Evolutionary conservation across 2,329 filamentous ascomycete genomes (phyloP).

Genomic region (Chaetomiaceae sp.): DNA sequence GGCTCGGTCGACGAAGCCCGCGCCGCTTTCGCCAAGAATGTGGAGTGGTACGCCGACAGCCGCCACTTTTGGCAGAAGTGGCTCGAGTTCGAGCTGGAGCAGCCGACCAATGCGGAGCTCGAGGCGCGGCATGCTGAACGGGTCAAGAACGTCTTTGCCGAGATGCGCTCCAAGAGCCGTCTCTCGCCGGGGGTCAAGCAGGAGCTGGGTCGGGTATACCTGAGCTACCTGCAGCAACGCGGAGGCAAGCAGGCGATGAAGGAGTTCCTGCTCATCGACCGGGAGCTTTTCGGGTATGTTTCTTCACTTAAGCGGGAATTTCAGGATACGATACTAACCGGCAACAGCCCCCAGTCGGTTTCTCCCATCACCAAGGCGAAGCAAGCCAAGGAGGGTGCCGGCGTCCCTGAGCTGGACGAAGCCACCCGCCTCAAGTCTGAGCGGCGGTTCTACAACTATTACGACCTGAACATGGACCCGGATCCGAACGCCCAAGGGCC

Average conservation of each 20-base stretch:
- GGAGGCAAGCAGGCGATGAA: constrained; percentile 81
- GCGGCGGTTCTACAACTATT: constrained; percentile 47
- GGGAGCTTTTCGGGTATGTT: constrained; percentile 77
- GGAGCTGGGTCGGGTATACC: constrained; percentile 72
- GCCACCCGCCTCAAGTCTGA: constrained; percentile 48
- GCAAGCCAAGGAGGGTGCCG: constrained; percentile 45
- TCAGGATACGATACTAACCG: constrained; percentile 12
- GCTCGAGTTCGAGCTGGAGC: constrained; percentile 82
- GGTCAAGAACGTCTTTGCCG: constrained; percentile 76
- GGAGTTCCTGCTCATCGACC: constrained; percentile 77
- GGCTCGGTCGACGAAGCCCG: constrained; percentile 76
- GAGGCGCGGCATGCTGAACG: constrained; percentile 64
- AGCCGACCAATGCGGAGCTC: constrained; percentile 62
- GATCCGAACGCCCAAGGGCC: constrained; percentile 45
- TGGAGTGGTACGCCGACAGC: constrained; percentile 80
- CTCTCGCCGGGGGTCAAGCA: constrained; percentile 65
- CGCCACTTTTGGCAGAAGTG: constrained; percentile 86
- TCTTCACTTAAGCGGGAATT: neutral
- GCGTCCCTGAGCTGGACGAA: constrained; percentile 46
- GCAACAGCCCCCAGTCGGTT: constrained; percentile 43
- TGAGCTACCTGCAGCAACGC: constrained; percentile 77
- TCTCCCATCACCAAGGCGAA: constrained; percentile 38
- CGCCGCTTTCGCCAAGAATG: constrained; percentile 75
- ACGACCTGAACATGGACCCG: constrained; percentile 47
- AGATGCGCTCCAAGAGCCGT: constrained; percentile 68